These are phyloP conservation scores for Phialophora expanda DNA, from an alignment of 2,329 filamentous ascomycete species.

Conservation along the genomic window DNA sequence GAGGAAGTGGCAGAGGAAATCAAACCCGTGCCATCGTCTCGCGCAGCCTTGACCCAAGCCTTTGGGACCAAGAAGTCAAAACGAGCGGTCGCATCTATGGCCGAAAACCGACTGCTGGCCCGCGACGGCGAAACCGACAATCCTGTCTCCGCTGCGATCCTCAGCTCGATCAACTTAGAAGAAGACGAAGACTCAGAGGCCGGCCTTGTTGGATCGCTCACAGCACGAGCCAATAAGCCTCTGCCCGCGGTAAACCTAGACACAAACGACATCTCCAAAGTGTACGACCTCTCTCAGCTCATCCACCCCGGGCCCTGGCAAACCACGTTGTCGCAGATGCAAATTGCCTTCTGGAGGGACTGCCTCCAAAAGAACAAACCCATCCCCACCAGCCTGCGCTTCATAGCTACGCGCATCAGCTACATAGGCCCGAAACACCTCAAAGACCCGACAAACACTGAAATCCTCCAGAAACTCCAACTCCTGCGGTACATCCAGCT, in stretches of 20 bases:
- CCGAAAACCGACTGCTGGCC: constrained; percentile 55
- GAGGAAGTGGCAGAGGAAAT: constrained; percentile 34
- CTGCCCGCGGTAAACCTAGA: constrained; percentile 51
- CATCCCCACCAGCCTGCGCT: constrained; percentile 48
- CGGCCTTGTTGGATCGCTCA: constrained; percentile 40
- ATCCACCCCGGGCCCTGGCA: constrained; percentile 49
- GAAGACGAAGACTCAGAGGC: constrained; percentile 24
- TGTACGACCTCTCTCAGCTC: constrained; percentile 52
- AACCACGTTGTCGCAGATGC: constrained; percentile 50
- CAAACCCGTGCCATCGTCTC: constrained; percentile 38
- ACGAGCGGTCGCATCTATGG: constrained; percentile 54
- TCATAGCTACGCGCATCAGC: constrained; percentile 51
- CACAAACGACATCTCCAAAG: constrained; percentile 51
- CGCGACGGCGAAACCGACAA: constrained; percentile 46
- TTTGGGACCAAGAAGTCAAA: constrained; percentile 59
- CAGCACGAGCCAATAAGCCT: constrained; percentile 54
- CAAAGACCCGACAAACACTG: constrained; percentile 38
- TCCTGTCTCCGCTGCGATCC: constrained; percentile 51
- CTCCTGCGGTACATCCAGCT: constrained; percentile 53
- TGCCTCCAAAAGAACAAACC: constrained; percentile 47
- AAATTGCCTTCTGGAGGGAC: constrained; percentile 52
- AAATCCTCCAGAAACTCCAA: constrained; percentile 44
- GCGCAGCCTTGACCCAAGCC: constrained; percentile 52
- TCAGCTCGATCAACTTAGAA: constrained; percentile 49
- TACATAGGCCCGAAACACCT: constrained; percentile 48